Evolutionary conservation across 768 basidiomycete species (phyloP).

Genomic region (Calocybe indica): DNA sequence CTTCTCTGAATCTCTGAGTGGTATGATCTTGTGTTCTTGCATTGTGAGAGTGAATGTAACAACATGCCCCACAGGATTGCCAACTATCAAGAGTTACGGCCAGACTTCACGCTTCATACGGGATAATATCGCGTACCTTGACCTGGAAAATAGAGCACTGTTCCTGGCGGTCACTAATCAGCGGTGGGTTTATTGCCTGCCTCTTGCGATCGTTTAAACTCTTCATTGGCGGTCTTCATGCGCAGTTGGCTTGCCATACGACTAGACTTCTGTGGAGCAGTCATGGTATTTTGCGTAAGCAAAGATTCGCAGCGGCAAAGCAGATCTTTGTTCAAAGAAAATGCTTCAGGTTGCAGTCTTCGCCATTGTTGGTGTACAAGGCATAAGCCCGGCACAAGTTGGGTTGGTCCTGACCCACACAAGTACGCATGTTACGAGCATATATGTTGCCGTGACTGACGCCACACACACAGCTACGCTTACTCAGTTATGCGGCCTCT

Average conservation of each 20-base stretch:
- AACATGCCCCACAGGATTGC: conserved; percentile 23
- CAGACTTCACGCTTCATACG: conserved; percentile 64
- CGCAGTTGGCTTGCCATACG: conserved; percentile 73
- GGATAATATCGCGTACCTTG: conserved; percentile 68
- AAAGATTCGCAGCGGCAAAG: too few species aligned
- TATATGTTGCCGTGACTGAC: conserved; percentile 18
- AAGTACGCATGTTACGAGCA: too few species aligned
- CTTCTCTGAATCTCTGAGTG: conserved; percentile 74
- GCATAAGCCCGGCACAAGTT: conserved; percentile 83
- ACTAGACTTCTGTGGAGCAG: conserved; percentile 77
- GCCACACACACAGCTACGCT: conserved; percentile 74
- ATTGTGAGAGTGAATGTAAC: too few species aligned
- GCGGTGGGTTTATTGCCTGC: conserved; percentile 65
- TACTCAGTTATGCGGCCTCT: conserved; percentile 48
- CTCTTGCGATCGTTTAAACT: conserved; percentile 70
- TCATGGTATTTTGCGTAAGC: conserved; percentile 52
- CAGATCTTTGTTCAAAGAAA: too few species aligned
- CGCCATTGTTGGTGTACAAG: conserved; percentile 51
- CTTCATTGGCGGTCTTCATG: too few species aligned
- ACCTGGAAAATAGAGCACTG: conserved; percentile 75
- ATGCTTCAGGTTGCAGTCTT: too few species aligned
- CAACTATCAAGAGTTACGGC: conserved; percentile 78
- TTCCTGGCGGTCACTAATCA: conserved; percentile 62
- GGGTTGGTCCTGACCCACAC: conserved; percentile 71
- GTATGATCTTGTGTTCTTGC: conserved; percentile 15